These are phyloP conservation scores for Apiospora hydei DNA, from an alignment of 2,329 filamentous ascomycete genomes.

Conservation along the genomic window DNA sequence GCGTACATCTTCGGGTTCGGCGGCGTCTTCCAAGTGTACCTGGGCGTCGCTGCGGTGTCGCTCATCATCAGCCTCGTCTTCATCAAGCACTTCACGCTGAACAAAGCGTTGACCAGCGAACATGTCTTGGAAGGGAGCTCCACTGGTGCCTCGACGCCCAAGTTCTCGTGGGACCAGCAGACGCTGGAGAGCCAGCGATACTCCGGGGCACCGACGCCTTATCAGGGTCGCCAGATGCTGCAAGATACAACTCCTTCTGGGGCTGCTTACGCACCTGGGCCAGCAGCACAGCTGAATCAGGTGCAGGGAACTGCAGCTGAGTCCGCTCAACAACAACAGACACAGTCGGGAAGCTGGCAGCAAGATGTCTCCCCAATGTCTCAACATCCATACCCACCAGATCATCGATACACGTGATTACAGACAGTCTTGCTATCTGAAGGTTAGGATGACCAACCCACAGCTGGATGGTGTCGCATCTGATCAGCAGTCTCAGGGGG, in stretches of 20 bases:
- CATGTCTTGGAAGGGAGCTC: conserved; percentile 44
- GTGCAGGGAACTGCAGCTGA: background rate
- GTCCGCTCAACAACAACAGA: background rate
- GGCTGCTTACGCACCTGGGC: background rate
- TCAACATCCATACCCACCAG: too few relatives aligned
- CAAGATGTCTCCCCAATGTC: too few relatives aligned
- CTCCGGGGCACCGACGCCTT: background rate
- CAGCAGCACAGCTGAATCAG: background rate
- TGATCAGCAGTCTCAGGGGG: too few relatives aligned
- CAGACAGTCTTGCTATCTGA: too few relatives aligned
- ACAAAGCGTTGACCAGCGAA: conserved; percentile 54
- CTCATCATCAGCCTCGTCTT: conserved; percentile 24
- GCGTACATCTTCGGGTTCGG: conserved; percentile 61
- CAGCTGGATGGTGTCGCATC: too few relatives aligned
- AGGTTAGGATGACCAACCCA: too few relatives aligned
- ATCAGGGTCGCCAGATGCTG: background rate
- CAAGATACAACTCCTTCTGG: background rate
- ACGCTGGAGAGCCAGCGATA: background rate
- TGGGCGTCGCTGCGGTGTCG: conserved; percentile 55
- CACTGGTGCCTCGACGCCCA: background rate
- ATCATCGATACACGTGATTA: too few relatives aligned
- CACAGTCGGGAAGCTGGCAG: background rate
- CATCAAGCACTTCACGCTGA: conserved; percentile 53
- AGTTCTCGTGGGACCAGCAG: background rate
- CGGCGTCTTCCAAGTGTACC: conserved; percentile 61